Conservation (phyloP, 225 moss, liverwort and hornwort genomes). For the Sphagnum tenellum region DNA sequence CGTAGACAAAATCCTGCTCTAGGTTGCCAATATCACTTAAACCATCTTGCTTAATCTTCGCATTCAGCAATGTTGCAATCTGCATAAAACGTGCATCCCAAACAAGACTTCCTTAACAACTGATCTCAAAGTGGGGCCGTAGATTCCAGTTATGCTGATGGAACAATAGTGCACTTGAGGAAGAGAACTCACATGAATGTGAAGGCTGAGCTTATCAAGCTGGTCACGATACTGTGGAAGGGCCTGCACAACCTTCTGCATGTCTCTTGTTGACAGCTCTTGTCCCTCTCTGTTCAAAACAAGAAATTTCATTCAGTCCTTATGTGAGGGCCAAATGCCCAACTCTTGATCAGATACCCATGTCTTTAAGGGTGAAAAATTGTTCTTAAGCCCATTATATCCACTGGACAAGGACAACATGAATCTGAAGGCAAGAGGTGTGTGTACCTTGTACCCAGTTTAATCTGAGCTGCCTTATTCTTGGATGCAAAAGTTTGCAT, state of each 20-base stretch:
- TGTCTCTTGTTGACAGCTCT: conserved; percentile 90
- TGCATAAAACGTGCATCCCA: conserved; percentile 8
- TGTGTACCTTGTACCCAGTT: conserved; percentile 61
- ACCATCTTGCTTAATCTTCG: conserved; percentile 64
- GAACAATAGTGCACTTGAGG: background rate
- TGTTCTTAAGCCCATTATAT: no score
- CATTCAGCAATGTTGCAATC: conserved; percentile 91
- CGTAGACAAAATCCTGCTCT: conserved; percentile 96
- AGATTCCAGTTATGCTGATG: background rate
- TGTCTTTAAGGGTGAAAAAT: no score
- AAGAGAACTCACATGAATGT: conserved; percentile 61
- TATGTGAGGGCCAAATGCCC: background rate
- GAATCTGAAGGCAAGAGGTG: background rate
- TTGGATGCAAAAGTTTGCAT: conserved; percentile 85
- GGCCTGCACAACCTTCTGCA: conserved; percentile 96
- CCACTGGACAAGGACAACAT: background rate
- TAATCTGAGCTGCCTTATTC: conserved; percentile 90
- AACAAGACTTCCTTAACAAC: background rate
- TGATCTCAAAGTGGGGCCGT: background rate
- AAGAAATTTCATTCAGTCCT: background rate
- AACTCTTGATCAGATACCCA: background rate
- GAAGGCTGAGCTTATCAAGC: conserved; percentile 89
- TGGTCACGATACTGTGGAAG: conserved; percentile 94
- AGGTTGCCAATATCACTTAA: conserved; percentile 80
- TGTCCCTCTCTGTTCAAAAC: conserved; percentile 57